phyloP scores from a whole-genome alignment of 1,284 basidiomycete species.

The Trichosporon sp. region DNA sequence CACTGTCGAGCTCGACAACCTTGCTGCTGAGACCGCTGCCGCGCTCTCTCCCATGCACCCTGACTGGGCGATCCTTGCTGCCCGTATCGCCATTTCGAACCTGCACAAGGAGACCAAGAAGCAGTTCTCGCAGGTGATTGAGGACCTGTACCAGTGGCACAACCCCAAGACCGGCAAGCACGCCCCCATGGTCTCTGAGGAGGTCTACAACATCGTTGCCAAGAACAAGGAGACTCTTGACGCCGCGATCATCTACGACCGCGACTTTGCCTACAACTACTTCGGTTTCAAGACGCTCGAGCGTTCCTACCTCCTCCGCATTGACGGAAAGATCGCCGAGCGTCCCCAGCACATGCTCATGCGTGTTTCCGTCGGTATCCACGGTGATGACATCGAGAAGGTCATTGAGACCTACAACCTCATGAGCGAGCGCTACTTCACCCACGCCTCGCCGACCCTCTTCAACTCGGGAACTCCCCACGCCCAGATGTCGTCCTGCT shows the following conservation, averaged over 20 bases:
- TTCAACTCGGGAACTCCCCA: constrained; percentile 98
- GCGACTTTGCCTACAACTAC: constrained; percentile 96
- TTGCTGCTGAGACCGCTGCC: constrained; percentile 94
- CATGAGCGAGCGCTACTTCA: constrained; percentile 97
- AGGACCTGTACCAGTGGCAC: constrained; percentile 89
- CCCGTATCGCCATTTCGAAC: constrained; percentile 91
- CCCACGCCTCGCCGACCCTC: constrained; percentile 95
- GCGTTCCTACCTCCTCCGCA: constrained; percentile 92
- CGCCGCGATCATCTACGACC: constrained; percentile 95
- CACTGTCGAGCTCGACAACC: constrained; percentile 95
- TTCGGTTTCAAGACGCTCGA: constrained; percentile 99
- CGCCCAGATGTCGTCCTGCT: constrained; percentile 95
- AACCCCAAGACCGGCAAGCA: constrained; percentile 92
- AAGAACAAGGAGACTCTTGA: constrained; percentile 83
- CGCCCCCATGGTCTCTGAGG: constrained; percentile 89
- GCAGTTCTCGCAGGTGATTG: constrained; percentile 87
- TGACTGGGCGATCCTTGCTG: constrained; percentile 97
- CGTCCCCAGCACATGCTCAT: constrained; percentile 99
- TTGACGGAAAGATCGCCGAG: constrained; percentile 94
- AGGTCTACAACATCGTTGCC: constrained; percentile 81
- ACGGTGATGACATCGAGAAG: constrained; percentile 84
- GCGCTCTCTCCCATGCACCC: constrained; percentile 94
- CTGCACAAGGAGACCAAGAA: constrained; percentile 99
- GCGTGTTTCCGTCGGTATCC: constrained; percentile 98
- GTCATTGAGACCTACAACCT: constrained; percentile 90